Base-by-base conservation (phyloP, 176 grass and related monocot genomes). In the Secale cereale region DNA sequence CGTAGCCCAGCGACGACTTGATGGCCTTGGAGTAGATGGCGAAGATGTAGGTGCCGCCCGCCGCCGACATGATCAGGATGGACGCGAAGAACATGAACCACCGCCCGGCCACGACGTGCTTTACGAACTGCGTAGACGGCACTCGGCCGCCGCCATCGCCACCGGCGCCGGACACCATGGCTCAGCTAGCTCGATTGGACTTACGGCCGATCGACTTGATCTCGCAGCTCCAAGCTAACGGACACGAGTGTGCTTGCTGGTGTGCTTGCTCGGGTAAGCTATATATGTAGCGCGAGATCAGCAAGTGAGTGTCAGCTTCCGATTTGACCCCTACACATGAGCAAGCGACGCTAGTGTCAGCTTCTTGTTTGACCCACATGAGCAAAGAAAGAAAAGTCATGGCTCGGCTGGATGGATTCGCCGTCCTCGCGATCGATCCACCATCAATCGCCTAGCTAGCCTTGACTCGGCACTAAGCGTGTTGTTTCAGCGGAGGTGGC, bases 81-180 rank as follows among this genome's bases (percentile, higher is more conserved):
- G 88, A 93, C 2, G 86, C 91, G 78, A 91, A 96, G 33, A 84
- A 85, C 88, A 91, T 96, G 91, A 96, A 93, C 94, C 94, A 96
- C 26, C 94, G 91, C 30, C 94, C 87, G 0, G 68, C 59, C 72
- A 96, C 0, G 6, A 87, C 86, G 27, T 87, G 89, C 32, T n/a
- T 10, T n/a, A 86, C 84, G 57, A 91, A 77, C 30, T 17, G 57
- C 85, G 81, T 33, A 22, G 63, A 39, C 7, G 75, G 36, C 28
- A 30, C 23, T 12, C 61, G 41, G n/a, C n/a, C n/a, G 39, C 27
- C 16, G 28, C 35, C 30, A 19, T 31, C 67, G 39, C 4, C 30
- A 45, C 37, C 59, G 45, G 17, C 19, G 61, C 46, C 37, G 79
- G 66, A 70, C 48, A 46, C 86, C 86, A 87, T 87, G 20, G 31